phyloP scores from a whole-genome alignment of 352 stramenopile genomes.

The Phytophthora idaei region DNA sequence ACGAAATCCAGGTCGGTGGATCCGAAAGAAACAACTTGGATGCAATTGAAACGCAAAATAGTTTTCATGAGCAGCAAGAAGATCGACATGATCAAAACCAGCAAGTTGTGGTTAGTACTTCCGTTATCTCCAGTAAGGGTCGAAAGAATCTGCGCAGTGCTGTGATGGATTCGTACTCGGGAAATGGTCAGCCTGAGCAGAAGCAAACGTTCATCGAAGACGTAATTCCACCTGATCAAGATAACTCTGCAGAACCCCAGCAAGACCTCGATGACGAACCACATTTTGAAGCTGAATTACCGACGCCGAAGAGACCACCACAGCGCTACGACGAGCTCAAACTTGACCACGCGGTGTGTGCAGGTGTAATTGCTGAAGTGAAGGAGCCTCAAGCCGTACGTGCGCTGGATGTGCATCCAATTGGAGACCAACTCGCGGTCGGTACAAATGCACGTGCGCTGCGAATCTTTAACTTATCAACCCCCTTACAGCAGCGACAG shows the following conservation, averaged over 20 bases:
- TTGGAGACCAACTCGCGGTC: conserved; percentile 52
- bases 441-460: conserved; percentile 68
- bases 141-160: not conserved
- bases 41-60: not conserved
- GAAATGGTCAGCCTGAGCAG: not conserved
- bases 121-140: conserved; percentile 2
- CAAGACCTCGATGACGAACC: conserved; percentile 4
- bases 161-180: not conserved
- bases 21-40: not conserved
- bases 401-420: conserved; percentile 49
- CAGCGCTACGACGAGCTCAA: conserved; percentile 46
- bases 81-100: not conserved
- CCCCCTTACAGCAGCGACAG: conserved; percentile 22
- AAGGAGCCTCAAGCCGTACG: conserved; percentile 62
- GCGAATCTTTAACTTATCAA: conserved; percentile 54
- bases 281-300: not conserved
- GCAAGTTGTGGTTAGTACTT: not conserved
- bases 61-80: not conserved
- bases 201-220: not conserved
- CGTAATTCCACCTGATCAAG: not conserved
- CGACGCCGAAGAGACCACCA: not conserved
- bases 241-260: not conserved
- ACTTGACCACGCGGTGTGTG: conserved; percentile 48
- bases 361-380: conserved; percentile 55
- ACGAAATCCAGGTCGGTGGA: not conserved